A percentile compares a stretch with the other conserved stretches of the same genome.
Conservation (phyloP, 192 early-diverging fungal genomes). For the Rhizophagus clarus region DNA sequence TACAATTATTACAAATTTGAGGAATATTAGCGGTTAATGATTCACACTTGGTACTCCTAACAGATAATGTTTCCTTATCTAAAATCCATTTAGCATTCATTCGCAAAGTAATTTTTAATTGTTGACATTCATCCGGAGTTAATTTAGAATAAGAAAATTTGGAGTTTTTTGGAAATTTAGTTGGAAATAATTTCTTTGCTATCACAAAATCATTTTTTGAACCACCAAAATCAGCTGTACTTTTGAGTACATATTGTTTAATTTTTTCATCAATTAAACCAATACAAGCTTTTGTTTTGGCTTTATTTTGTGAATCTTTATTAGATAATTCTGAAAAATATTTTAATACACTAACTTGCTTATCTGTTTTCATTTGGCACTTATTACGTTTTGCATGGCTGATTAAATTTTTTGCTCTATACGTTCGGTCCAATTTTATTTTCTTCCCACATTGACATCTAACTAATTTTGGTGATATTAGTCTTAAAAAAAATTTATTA, state of each 20-base stretch:
- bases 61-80: not conserved
- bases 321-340: not conserved
- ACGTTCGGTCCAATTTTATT: not conserved
- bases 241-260: not conserved
- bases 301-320: not conserved
- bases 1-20: not conserved
- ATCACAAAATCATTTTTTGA: not conserved
- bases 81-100: not conserved
- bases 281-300: not conserved
- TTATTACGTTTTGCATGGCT: not conserved
- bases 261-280: not conserved
- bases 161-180: not conserved
- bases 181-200: not conserved
- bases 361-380: not conserved
- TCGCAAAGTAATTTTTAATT: not conserved
- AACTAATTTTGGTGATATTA: not conserved
- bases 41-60: not conserved
- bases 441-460: not conserved
- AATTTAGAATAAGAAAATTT: not conserved
- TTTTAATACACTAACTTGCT: not conserved
- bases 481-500: not conserved
- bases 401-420: not conserved
- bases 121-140: not conserved
- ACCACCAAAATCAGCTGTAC: not conserved
- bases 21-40: not conserved